phyloP scores from a whole-genome alignment of 2,329 filamentous ascomycete species.

The Aureobasidium sp. region DNA sequence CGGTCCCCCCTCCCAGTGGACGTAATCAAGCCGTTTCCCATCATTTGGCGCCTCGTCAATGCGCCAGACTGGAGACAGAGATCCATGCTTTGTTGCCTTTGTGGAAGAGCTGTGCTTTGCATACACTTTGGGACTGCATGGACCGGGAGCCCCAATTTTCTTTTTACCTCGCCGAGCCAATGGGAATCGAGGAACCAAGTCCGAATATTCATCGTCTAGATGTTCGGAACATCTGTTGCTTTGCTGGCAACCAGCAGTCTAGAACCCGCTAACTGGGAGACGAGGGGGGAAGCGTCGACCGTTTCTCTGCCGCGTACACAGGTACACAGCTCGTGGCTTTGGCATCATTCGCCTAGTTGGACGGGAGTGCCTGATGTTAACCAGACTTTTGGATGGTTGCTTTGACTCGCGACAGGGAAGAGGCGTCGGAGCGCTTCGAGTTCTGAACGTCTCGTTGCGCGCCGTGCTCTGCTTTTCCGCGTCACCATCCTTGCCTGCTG shows the following conservation, averaged over 20 bases:
- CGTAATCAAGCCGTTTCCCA: conserved; percentile 13
- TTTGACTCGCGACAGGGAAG: not conserved
- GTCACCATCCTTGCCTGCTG: conserved; percentile 8
- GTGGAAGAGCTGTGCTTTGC: conserved; percentile 6
- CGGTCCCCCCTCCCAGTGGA: conserved; percentile 7
- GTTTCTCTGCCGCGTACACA: conserved; percentile 6
- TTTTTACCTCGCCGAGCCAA: not conserved
- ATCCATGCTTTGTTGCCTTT: conserved; percentile 5
- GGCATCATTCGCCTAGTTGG: not conserved
- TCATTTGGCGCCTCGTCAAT: conserved; percentile 10
- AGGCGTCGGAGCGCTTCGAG: not conserved
- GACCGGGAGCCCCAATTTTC: conserved; percentile 5
- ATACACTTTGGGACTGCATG: conserved; percentile 1
- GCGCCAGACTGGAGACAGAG: conserved; percentile 2
- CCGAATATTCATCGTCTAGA: not conserved
- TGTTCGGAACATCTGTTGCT: conserved; percentile 1
- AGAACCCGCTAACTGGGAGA: conserved; percentile 1
- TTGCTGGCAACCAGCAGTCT: not conserved
- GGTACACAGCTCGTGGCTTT: not conserved
- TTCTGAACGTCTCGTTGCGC: not conserved
- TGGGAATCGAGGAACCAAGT: not conserved
- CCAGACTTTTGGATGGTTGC: not conserved
- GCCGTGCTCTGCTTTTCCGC: not conserved
- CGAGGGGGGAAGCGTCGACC: not conserved
- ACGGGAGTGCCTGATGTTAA: not conserved